Percentiles rank a stretch among this genome's conserved stretches.
These are phyloP conservation scores for Calonectria hawksworthii DNA, from an alignment of 2,329 filamentous ascomycete genomes.

Conservation along the genomic window DNA sequence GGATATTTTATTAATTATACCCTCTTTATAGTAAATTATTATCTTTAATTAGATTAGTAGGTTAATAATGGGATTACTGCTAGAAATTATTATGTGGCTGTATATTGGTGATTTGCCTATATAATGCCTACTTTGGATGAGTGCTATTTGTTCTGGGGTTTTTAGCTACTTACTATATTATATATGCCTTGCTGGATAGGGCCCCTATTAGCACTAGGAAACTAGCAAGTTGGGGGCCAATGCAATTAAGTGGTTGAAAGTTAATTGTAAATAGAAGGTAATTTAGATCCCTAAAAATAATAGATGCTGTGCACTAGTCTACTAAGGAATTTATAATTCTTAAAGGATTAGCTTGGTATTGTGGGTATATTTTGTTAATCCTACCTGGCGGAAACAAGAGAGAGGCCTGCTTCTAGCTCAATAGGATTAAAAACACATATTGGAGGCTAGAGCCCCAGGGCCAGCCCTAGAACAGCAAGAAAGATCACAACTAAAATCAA, in stretches of 20 bases:
- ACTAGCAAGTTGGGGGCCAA: neutral
- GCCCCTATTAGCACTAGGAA: neutral
- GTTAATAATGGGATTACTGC: too few relatives aligned
- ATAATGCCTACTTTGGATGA: neutral
- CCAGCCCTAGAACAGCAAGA: neutral
- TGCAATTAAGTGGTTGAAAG: neutral
- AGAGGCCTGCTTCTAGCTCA: neutral
- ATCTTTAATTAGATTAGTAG: too few relatives aligned
- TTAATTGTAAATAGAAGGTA: neutral
- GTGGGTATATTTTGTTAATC: too few relatives aligned
- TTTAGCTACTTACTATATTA: neutral
- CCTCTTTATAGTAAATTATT: too few relatives aligned
- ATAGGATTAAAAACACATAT: slow-evolving; percentile 2
- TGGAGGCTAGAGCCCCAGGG: neutral
- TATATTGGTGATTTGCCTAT: too few relatives aligned
- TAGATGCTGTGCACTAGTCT: neutral
- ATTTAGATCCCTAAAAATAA: neutral
- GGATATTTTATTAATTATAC: too few relatives aligned
- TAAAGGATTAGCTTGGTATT: neutral
- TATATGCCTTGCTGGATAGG: neutral
- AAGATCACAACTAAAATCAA: neutral
- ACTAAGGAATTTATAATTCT: neutral
- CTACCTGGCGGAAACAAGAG: neutral
- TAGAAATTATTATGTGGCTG: too few relatives aligned
- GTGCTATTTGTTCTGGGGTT: neutral